Percentiles rank a stretch among this genome's conserved stretches.
Conservation (phyloP, 2,329 filamentous ascomycete species). For the Xenoacremonium recifei region DNA sequence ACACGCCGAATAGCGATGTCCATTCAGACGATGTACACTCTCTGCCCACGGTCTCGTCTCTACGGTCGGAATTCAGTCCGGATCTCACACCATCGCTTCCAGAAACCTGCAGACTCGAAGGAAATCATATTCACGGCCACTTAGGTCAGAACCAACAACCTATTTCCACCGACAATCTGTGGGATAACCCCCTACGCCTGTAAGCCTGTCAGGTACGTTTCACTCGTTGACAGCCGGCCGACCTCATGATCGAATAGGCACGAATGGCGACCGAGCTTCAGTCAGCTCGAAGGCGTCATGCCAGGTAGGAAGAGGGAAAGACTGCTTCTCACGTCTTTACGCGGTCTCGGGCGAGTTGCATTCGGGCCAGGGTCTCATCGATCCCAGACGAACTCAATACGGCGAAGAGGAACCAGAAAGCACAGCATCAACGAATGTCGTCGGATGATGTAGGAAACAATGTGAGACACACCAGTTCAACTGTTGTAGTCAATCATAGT, state of each 20-base stretch:
- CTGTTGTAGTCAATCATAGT: too few relatives aligned
- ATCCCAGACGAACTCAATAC: too few relatives aligned
- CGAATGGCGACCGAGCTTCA: background rate
- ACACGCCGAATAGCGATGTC: slow-evolving; percentile 2
- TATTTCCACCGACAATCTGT: too few relatives aligned
- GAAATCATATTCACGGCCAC: background rate
- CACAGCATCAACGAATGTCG: too few relatives aligned
- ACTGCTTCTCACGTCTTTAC: background rate
- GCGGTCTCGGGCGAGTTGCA: background rate
- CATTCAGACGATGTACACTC: slow-evolving; percentile 9
- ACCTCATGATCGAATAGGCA: slow-evolving; percentile 4
- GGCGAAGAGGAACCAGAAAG: too few relatives aligned
- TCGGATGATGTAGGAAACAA: too few relatives aligned
- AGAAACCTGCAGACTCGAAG: background rate
- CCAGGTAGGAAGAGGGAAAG: background rate
- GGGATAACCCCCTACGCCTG: too few relatives aligned
- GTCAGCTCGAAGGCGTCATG: background rate
- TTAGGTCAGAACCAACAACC: too few relatives aligned
- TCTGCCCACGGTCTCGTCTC: slow-evolving; percentile 19
- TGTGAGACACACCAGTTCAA: too few relatives aligned
- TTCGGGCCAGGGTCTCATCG: background rate
- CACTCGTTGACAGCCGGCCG: background rate
- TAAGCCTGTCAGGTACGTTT: slow-evolving; percentile 2
- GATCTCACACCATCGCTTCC: slow-evolving; percentile 4
- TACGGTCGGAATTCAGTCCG: slow-evolving; percentile 8